Evolutionary conservation across 1,284 basidiomycete species (phyloP).

Genomic region (Fistulinella cinereoalba): DNA sequence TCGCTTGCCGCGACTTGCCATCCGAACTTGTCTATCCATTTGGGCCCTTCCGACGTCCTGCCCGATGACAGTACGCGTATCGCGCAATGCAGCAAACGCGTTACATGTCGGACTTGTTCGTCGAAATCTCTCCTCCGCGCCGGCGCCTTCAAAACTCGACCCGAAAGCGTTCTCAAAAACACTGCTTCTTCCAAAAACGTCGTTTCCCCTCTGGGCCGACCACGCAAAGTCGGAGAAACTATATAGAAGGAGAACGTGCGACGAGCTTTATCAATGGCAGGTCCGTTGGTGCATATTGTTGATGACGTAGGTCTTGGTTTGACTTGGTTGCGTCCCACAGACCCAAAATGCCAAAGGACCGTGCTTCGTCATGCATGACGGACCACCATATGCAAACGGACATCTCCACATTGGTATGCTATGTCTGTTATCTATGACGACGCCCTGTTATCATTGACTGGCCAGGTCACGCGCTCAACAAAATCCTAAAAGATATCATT

Average conservation of each 20-base stretch:
- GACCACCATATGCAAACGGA: slow-evolving; percentile 98
- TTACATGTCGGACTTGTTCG: slow-evolving; percentile 6
- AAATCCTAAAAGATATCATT: slow-evolving; percentile 95
- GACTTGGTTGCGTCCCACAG: slow-evolving; percentile 38
- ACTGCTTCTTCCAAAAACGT: slow-evolving; percentile 80
- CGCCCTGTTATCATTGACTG: background rate
- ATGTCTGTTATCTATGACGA: background rate
- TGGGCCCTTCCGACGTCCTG: background rate
- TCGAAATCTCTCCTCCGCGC: slow-evolving; percentile 17
- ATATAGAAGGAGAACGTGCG: slow-evolving; percentile 67
- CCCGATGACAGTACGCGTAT: slow-evolving; percentile 19
- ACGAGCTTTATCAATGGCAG: slow-evolving; percentile 86
- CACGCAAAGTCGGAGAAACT: slow-evolving; percentile 60
- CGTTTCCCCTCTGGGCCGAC: slow-evolving; percentile 76
- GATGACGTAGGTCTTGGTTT: slow-evolving; percentile 4
- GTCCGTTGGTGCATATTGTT: slow-evolving; percentile 42
- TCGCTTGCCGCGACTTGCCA: background rate
- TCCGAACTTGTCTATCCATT: background rate
- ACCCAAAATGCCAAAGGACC: slow-evolving; percentile 61
- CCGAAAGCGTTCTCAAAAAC: slow-evolving; percentile 56
- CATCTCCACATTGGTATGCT: slow-evolving; percentile 87
- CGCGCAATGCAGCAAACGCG: slow-evolving; percentile 14
- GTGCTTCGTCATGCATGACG: slow-evolving; percentile 89
- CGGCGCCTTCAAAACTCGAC: slow-evolving; percentile 11
- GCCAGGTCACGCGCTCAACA: slow-evolving; percentile 93